These are phyloP conservation scores for Elongisporangium anandrum DNA, from an alignment of 352 stramenopile species.

Conservation along the genomic window DNA sequence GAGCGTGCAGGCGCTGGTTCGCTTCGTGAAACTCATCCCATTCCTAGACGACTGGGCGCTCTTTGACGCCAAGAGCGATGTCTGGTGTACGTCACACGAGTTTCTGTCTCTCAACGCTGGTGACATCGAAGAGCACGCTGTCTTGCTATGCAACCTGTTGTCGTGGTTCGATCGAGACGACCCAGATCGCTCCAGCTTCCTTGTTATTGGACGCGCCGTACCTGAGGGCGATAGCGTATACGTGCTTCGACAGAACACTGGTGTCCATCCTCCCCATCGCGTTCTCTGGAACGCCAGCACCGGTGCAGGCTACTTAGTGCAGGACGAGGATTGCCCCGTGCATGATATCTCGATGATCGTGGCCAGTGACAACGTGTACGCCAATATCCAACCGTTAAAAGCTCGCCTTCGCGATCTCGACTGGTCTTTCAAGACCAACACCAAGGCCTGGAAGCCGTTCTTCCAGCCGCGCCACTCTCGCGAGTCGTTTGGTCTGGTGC, in stretches of 20 bases:
- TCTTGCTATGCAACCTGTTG: constrained; percentile 91
- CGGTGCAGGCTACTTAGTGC: constrained; percentile 66
- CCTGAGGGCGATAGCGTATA: constrained; percentile 89
- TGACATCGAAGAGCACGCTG: constrained; percentile 89
- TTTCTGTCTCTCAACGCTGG: constrained; percentile 87
- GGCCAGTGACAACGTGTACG: constrained; percentile 88
- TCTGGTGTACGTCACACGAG: constrained; percentile 90
- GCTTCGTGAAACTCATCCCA: constrained; percentile 91
- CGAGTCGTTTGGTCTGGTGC: constrained; percentile 23
- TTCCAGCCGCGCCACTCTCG: constrained; percentile 29
- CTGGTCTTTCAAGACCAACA: constrained; percentile 82
- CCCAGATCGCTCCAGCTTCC: constrained; percentile 43
- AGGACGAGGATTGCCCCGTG: constrained; percentile 82
- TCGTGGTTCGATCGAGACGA: constrained; percentile 73
- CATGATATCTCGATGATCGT: constrained; percentile 83
- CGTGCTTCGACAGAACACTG: constrained; percentile 51
- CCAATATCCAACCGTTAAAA: constrained; percentile 71
- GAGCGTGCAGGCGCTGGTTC: constrained; percentile 39
- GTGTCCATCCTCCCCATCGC: constrained; percentile 33
- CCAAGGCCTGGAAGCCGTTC: constrained; percentile 85
- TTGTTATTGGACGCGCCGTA: constrained; percentile 83
- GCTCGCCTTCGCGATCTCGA: constrained; percentile 47
- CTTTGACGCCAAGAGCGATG: constrained; percentile 73
- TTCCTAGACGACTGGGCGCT: constrained; percentile 90
- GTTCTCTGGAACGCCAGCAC: constrained; percentile 90